A percentile compares a stretch with the other conserved stretches of the same genome.
Conservation (phyloP, 2,329 filamentous ascomycete species). For the Coniochaeta pulveracea region DNA sequence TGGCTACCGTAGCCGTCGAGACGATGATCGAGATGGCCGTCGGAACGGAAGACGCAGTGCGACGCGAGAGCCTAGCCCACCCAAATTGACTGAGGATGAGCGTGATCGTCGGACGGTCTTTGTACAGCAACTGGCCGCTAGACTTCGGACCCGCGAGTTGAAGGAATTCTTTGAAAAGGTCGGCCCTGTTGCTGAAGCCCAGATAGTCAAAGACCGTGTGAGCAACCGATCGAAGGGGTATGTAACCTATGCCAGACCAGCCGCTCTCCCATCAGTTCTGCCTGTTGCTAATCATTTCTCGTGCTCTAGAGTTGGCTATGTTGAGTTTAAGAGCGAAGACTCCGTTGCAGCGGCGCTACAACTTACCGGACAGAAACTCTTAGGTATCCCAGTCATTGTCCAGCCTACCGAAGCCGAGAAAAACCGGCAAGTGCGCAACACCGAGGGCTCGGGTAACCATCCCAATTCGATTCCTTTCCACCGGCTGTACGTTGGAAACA, state of each 20-base stretch:
- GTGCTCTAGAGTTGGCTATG: conserved; percentile 76
- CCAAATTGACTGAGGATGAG: conserved; percentile 74
- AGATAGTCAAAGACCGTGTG: conserved; percentile 96
- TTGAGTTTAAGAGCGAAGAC: conserved; percentile 96
- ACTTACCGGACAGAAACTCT: conserved; percentile 95
- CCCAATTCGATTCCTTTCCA: conserved; percentile 89
- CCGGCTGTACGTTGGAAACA: conserved; percentile 96
- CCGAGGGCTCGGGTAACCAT: conserved; percentile 56
- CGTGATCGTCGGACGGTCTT: conserved; percentile 95
- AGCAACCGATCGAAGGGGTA: conserved; percentile 97
- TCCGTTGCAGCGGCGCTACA: conserved; percentile 88
- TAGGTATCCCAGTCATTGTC: conserved; percentile 97
- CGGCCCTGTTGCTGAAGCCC: conserved; percentile 88
- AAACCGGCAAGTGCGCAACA: conserved; percentile 87
- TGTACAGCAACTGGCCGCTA: conserved; percentile 93
- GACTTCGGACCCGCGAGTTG: conserved; percentile 82
- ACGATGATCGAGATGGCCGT: conserved; percentile 38
- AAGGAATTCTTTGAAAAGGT: conserved; percentile 94
- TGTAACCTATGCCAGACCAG: conserved; percentile 24
- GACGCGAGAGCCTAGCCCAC: conserved; percentile 48
- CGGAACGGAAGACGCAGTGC: conserved; percentile 21
- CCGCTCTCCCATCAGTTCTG: conserved; percentile 1
- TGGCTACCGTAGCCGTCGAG: conserved; percentile 34
- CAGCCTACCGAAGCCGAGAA: conserved; percentile 98
- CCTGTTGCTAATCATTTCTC: conserved; percentile 24